A percentile compares a stretch with the other conserved stretches of the same genome.
These are phyloP conservation scores for Dryadomyces sulphureus DNA, from an alignment of 2,329 filamentous ascomycete species.

Conservation along the genomic window DNA sequence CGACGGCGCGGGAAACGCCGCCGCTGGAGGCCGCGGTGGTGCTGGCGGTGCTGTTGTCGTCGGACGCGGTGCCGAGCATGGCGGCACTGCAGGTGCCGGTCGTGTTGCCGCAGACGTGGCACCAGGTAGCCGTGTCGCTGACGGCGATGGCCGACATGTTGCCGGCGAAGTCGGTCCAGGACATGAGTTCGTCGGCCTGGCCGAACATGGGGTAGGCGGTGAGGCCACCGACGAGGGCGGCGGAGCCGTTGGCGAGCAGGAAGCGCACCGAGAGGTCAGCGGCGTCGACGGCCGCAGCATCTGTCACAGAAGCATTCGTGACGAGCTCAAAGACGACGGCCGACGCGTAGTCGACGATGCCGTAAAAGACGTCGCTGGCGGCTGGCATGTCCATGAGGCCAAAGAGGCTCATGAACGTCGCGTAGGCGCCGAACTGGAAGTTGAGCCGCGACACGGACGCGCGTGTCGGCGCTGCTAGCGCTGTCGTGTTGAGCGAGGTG, in stretches of 20 bases:
- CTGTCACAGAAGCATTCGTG: conserved; percentile 32
- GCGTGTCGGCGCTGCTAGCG: conserved; percentile 17
- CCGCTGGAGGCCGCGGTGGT: conserved; percentile 14
- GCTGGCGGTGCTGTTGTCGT: conserved; percentile 12
- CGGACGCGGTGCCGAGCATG: conserved; percentile 13
- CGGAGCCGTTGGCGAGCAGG: conserved; percentile 45
- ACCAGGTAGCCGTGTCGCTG: conserved; percentile 54
- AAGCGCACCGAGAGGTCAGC: conserved; percentile 43
- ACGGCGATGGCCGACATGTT: conserved; percentile 55
- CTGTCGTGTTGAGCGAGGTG: conserved; percentile 35
- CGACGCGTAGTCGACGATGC: conserved; percentile 71
- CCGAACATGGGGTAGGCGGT: conserved; percentile 44
- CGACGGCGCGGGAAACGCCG: conserved; percentile 54
- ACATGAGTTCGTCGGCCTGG: conserved; percentile 34
- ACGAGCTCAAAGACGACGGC: conserved; percentile 66
- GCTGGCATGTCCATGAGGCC: conserved; percentile 37
- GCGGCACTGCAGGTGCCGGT: conserved; percentile 46
- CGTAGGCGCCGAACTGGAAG: conserved; percentile 47
- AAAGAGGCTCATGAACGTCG: conserved; percentile 48
- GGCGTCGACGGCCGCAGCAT: conserved; percentile 20
- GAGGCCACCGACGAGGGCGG: conserved; percentile 32
- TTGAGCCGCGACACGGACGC: conserved; percentile 25
- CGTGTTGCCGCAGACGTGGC: conserved; percentile 56
- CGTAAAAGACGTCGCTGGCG: conserved; percentile 49
- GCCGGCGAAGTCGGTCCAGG: conserved; percentile 53